A percentile compares a stretch with the other conserved stretches of the same genome.
phyloP scores from a whole-genome alignment of 352 stramenopile species.

The Globisporangium abappressorium region DNA sequence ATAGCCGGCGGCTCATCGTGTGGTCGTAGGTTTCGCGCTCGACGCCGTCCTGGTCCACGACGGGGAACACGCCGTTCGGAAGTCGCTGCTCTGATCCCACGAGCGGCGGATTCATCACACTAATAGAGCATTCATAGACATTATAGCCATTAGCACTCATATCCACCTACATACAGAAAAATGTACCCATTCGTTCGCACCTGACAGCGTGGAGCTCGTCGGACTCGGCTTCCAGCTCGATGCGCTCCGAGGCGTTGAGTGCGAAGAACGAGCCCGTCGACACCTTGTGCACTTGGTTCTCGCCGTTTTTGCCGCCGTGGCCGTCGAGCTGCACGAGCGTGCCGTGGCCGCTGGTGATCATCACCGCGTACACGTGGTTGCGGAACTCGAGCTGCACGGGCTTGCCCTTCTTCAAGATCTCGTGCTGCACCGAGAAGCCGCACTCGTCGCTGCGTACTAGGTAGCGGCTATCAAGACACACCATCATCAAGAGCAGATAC shows the following conservation, averaged over 20 bases:
- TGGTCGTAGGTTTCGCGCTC: constrained; percentile 56
- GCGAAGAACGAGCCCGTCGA: constrained; percentile 52
- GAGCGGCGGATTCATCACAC: constrained; percentile 80
- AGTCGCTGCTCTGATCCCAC: constrained; percentile 51
- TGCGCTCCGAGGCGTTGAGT: constrained; percentile 52
- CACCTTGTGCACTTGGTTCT: constrained; percentile 36
- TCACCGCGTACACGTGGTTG: constrained; percentile 75
- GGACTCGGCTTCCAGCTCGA: constrained; percentile 48
- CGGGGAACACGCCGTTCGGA: constrained; percentile 62
- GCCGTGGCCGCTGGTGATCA: constrained; percentile 60
- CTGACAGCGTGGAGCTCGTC: constrained; percentile 73
- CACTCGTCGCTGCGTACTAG: constrained; percentile 65
- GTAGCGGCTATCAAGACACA: constrained; percentile 38
- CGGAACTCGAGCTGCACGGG: constrained; percentile 59
- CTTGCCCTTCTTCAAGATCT: constrained; percentile 54
- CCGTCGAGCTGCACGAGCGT: constrained; percentile 51
- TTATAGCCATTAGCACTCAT: neutral
- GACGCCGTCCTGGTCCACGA: constrained; percentile 62
- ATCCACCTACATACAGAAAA: neutral
- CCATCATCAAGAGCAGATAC: neutral
- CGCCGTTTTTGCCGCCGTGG: constrained; percentile 28
- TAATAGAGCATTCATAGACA: constrained; percentile 10
- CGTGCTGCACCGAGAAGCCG: constrained; percentile 78
- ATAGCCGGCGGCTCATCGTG: constrained; percentile 48
- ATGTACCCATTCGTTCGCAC: constrained; percentile 11